These are phyloP conservation scores for Aspergillus unguis DNA, from an alignment of 2,329 filamentous ascomycete species.

Conservation along the genomic window DNA sequence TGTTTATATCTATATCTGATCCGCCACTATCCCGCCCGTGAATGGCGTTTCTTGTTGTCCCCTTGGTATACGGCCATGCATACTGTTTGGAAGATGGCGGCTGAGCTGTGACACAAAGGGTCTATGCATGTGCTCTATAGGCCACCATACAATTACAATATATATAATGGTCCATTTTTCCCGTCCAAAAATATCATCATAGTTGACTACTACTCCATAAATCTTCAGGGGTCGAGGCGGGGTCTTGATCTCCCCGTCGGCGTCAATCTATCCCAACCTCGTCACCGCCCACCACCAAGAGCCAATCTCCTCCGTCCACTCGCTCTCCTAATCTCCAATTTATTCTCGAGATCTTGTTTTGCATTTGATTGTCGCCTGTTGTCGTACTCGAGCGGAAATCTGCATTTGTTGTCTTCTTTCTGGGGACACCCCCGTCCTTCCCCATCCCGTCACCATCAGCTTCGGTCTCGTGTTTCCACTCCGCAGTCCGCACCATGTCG, in stretches of 20 bases:
- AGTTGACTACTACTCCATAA: background rate
- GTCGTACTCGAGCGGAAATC: conserved; percentile 6
- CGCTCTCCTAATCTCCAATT: conserved; percentile 7
- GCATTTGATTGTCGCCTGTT: conserved; percentile 1
- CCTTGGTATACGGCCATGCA: background rate
- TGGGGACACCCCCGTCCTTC: conserved; percentile 7
- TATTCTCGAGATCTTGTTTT: background rate
- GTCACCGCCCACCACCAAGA: conserved; percentile 21
- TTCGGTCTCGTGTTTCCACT: conserved; percentile 10
- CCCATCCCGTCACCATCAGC: conserved; percentile 1
- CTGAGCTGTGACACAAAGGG: conserved; percentile 17
- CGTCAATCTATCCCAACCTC: conserved; percentile 6
- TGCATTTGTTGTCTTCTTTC: conserved; percentile 4
- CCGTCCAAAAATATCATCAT: background rate
- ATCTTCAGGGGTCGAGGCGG: conserved; percentile 1
- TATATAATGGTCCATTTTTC: background rate
- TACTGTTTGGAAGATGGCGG: conserved; percentile 16
- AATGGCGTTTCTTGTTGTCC: background rate
- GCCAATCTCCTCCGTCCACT: conserved; percentile 12
- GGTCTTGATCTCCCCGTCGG: background rate
- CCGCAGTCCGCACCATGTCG: conserved; percentile 26
- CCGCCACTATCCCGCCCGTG: background rate
- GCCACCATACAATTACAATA: background rate
- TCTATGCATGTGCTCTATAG: background rate
- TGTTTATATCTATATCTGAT: conserved; percentile 19